Conservation (phyloP, 2,329 filamentous ascomycete genomes). For the Exophiala bonariae region DNA sequence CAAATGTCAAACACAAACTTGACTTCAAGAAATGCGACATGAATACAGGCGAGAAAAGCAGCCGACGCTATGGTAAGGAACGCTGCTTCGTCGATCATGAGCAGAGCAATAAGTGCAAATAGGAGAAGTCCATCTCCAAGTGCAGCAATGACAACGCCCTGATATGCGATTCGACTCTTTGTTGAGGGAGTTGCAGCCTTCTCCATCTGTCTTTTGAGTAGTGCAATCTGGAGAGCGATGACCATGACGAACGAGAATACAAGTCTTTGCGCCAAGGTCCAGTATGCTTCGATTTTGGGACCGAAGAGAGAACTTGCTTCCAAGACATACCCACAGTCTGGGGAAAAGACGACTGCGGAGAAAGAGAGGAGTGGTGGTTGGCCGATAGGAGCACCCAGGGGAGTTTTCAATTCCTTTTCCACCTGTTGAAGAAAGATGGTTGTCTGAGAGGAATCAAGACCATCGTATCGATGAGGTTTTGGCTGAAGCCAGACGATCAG, state of each 20-base stretch:
- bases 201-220: constrained; percentile 63
- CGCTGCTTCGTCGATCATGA: constrained; percentile 55
- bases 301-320: constrained; percentile 55
- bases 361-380: constrained; percentile 54
- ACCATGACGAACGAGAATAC: constrained; percentile 55
- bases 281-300: constrained; percentile 57
- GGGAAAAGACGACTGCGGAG: constrained; percentile 63
- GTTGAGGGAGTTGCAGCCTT: constrained; percentile 66
- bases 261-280: constrained; percentile 39
- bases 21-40: constrained; percentile 63
- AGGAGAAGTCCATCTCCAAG: constrained; percentile 62
- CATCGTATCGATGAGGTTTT: constrained; percentile 37
- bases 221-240: constrained; percentile 53
- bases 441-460: constrained; percentile 29
- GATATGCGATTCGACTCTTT: constrained; percentile 64
- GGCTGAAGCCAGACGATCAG: constrained; percentile 81
- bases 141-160: constrained; percentile 61
- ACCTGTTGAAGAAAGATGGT: constrained; percentile 48
- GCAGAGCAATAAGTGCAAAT: constrained; percentile 53
- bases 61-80: constrained; percentile 57
- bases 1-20: constrained; percentile 68
- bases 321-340: constrained; percentile 66
- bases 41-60: constrained; percentile 61
- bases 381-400: constrained; percentile 57
- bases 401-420: constrained; percentile 60